A percentile compares a stretch with the other conserved stretches of the same genome.
Conservation (phyloP, 2,329 filamentous ascomycete species). For the Nannizzia gypsea region DNA sequence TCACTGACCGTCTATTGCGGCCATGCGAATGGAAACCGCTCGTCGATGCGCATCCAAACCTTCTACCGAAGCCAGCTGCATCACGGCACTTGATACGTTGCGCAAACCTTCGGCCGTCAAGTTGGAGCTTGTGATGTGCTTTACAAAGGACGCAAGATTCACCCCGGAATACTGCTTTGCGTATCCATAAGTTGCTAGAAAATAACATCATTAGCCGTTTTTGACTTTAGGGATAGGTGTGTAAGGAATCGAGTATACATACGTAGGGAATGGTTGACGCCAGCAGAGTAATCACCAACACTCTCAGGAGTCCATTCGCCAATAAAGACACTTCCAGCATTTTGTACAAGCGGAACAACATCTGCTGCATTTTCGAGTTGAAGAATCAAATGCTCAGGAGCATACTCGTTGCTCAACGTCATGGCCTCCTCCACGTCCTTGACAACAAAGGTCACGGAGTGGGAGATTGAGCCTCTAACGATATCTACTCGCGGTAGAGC, state of each 20-base stretch:
- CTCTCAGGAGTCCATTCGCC: slow-evolving; percentile 95
- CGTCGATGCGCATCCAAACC: slow-evolving; percentile 85
- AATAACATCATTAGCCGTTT: slow-evolving; percentile 17
- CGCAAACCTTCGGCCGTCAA: slow-evolving; percentile 72
- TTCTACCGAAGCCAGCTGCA: slow-evolving; percentile 89
- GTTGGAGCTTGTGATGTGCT: slow-evolving; percentile 93
- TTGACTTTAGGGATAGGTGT: background rate
- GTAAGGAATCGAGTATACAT: slow-evolving; percentile 43
- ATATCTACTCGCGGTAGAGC: slow-evolving; percentile 85
- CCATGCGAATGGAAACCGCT: slow-evolving; percentile 50
- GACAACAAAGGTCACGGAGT: slow-evolving; percentile 79
- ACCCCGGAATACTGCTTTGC: slow-evolving; percentile 98
- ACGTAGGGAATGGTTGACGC: slow-evolving; percentile 95
- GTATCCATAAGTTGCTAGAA: slow-evolving; percentile 83
- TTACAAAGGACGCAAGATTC: slow-evolving; percentile 89
- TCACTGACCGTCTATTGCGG: slow-evolving; percentile 10
- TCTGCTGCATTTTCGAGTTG: slow-evolving; percentile 68
- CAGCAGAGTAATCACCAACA: slow-evolving; percentile 94
- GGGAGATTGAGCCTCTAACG: slow-evolving; percentile 75
- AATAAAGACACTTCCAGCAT: slow-evolving; percentile 92
- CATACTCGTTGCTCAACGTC: slow-evolving; percentile 80
- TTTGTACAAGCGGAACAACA: slow-evolving; percentile 68
- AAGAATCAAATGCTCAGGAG: slow-evolving; percentile 90
- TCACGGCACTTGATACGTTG: slow-evolving; percentile 79
- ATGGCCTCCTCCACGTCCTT: slow-evolving; percentile 61